Conservation (phyloP, 2,329 filamentous ascomycete genomes). For the Venturia nashicola region DNA sequence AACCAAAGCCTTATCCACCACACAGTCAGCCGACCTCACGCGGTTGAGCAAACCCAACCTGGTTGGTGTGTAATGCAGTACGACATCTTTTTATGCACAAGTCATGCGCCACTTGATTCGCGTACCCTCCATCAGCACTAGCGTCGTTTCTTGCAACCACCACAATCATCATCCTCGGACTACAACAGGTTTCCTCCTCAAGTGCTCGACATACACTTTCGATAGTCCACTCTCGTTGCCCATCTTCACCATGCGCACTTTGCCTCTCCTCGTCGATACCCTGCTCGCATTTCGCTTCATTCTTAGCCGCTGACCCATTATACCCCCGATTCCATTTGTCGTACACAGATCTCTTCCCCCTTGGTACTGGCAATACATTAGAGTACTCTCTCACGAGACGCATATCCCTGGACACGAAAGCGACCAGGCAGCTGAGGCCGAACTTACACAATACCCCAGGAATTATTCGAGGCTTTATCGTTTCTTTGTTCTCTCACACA, state of each 20-base stretch:
- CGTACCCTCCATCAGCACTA: neutral
- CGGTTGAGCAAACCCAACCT: conserved; percentile 5
- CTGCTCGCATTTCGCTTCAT: neutral
- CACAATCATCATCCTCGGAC: neutral
- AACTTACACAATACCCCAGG: neutral
- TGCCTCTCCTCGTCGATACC: neutral
- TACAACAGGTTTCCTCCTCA: neutral
- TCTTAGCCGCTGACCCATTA: neutral
- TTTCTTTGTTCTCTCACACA: neutral
- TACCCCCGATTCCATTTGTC: conserved; percentile 1
- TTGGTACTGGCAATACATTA: neutral
- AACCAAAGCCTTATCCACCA: conserved; percentile 1
- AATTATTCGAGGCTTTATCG: neutral
- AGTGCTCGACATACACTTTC: neutral
- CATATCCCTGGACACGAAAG: neutral
- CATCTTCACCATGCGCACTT: neutral
- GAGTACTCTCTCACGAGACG: conserved; percentile 4
- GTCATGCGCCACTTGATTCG: conserved; percentile 5
- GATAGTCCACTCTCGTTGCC: neutral
- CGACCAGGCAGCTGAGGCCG: neutral
- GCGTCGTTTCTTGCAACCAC: conserved; percentile 5
- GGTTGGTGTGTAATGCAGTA: conserved; percentile 3
- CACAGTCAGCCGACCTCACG: conserved; percentile 9
- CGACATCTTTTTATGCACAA: neutral
- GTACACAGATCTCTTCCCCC: neutral